phyloP scores from a whole-genome alignment of 768 basidiomycete genomes.

The Kwoniella mangroviensis region DNA sequence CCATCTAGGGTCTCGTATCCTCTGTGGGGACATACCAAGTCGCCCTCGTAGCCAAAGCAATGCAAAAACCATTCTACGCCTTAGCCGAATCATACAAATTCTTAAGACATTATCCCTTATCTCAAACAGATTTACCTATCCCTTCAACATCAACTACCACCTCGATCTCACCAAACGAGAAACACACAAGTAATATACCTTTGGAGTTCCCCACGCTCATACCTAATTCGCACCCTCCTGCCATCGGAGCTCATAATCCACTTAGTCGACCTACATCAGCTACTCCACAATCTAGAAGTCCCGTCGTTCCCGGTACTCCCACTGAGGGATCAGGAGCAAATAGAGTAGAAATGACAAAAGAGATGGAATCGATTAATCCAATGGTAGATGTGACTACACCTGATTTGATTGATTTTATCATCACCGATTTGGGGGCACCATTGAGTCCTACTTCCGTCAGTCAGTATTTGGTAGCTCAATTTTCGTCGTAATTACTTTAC shows the following conservation, averaged over 20 bases:
- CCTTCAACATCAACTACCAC: conserved; percentile 26
- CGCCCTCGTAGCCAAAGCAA: conserved; percentile 90
- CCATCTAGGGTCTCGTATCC: conserved; percentile 42
- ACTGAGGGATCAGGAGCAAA: conserved; percentile 11
- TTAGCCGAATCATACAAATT: conserved; percentile 97
- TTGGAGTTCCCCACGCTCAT: conserved; percentile 23
- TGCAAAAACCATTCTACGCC: conserved; percentile 95
- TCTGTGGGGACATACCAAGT: conserved; percentile 91
- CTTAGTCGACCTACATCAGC: conserved; percentile 2
- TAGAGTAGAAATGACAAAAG: conserved; percentile 69
- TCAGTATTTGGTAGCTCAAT: conserved; percentile 94
- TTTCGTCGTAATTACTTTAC: conserved; percentile 40
- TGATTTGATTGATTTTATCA: conserved; percentile 89
- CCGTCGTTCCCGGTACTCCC: conserved; percentile 7
- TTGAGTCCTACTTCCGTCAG: conserved; percentile 76
- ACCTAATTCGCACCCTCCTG: conserved; percentile 33
- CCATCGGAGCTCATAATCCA: conserved; percentile 2
- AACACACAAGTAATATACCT: conserved; percentile 1
- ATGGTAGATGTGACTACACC: conserved; percentile 94
- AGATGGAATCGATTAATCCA: conserved; percentile 81
- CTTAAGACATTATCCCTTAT: conserved; percentile 83
- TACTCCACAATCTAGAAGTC: conserved; percentile 13
- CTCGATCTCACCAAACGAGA: conserved; percentile 71
- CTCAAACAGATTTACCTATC: conserved; percentile 56
- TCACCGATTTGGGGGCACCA: conserved; percentile 86